Conservation (phyloP, 306 rosid species). For the Canavalia gladiata region DNA sequence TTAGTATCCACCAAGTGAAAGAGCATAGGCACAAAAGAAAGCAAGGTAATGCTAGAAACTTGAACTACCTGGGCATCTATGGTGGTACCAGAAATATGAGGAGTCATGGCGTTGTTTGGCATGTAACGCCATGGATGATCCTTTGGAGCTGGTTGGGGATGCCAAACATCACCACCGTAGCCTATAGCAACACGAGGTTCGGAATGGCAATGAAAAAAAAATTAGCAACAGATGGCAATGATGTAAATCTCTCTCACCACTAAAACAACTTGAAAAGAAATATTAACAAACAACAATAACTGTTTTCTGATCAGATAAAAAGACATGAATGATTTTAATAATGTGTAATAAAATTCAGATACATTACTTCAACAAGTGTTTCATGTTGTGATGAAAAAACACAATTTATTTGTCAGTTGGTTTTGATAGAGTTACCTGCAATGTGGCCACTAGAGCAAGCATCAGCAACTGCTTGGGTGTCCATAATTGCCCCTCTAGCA, state of each 20-base stretch:
- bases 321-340: too few relatives aligned
- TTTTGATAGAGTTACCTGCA: constrained; percentile 67
- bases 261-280: not conserved
- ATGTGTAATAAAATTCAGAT: too few relatives aligned
- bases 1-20: constrained; percentile 27
- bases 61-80: constrained; percentile 88
- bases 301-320: not conserved
- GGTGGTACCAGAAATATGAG: constrained; percentile 96
- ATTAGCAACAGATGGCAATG: constrained; percentile 3
- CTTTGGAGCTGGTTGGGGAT: constrained; percentile 96
- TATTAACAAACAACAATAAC: not conserved
- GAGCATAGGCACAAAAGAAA: not conserved
- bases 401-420: not conserved
- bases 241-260: not conserved
- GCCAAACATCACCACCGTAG: constrained; percentile 97
- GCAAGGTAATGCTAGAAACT: not conserved
- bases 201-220: not conserved
- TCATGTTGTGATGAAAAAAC: constrained; percentile 11
- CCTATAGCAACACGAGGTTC: constrained; percentile 57
- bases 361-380: not conserved
- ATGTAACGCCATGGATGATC: constrained; percentile 99
- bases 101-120: constrained; percentile 99
- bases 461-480: constrained; percentile 86
- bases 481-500: constrained; percentile 97
- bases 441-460: constrained; percentile 90